A percentile compares a stretch with the other conserved stretches of the same genome.
These are phyloP conservation scores for Colletotrichum sp. DNA, from an alignment of 2,329 filamentous ascomycete species.

Conservation along the genomic window DNA sequence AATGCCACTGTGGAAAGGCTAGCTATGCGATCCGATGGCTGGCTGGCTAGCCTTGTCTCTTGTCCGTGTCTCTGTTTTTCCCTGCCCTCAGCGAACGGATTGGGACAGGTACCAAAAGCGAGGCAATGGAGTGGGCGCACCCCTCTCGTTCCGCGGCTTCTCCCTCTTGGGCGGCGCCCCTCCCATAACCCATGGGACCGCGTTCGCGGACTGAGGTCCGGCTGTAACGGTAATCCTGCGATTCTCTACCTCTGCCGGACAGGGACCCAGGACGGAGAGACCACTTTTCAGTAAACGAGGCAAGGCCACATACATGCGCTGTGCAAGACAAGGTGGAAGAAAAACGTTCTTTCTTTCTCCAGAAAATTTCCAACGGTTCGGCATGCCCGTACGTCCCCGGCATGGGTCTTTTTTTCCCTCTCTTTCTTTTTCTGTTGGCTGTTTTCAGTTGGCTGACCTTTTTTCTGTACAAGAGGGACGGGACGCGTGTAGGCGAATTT, in stretches of 20 bases:
- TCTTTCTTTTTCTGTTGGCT: not conserved
- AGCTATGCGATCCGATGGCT: not conserved
- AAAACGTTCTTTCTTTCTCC: not conserved
- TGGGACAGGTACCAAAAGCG: not conserved
- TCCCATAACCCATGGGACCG: not conserved
- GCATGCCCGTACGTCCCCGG: not conserved
- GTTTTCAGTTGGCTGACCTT: not conserved
- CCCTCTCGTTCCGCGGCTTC: not conserved
- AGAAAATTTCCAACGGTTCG: not conserved
- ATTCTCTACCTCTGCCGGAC: not conserved
- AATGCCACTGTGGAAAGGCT: not conserved
- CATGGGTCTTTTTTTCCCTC: not conserved
- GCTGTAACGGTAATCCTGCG: not conserved
- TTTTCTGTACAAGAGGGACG: not conserved
- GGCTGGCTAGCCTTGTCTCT: not conserved
- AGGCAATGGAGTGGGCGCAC: not conserved
- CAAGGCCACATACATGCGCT: not conserved
- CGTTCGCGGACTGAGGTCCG: not conserved
- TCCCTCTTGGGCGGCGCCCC: not conserved
- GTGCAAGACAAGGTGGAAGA: not conserved
- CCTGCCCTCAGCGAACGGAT: not conserved
- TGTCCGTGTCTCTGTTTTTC: not conserved
- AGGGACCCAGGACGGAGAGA: not conserved
- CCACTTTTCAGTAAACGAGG: not conserved
- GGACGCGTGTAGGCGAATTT: not conserved